A percentile compares a stretch with the other conserved stretches of the same genome.
Conservation (phyloP, 1,139 yeast species). For the Saccharomyces hybrid region DNA sequence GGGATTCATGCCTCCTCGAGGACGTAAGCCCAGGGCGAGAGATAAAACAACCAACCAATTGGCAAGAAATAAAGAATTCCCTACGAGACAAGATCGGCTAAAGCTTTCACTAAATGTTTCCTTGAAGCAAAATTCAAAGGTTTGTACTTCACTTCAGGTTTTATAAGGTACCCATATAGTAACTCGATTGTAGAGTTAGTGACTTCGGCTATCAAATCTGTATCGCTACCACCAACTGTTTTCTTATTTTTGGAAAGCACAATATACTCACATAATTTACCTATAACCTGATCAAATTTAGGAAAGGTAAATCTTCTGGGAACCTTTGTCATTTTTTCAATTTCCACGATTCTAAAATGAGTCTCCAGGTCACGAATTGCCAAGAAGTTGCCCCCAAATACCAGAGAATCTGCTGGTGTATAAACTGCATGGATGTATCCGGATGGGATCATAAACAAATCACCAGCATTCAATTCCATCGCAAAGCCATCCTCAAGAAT, state of each 20-base stretch:
- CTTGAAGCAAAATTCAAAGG: slow-evolving; percentile 1
- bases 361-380: slow-evolving; percentile 54
- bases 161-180: background rate
- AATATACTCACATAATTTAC: slow-evolving; percentile 21
- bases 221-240: background rate
- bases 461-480: slow-evolving; percentile 60
- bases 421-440: slow-evolving; percentile 93
- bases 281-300: slow-evolving; percentile 55
- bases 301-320: slow-evolving; percentile 76
- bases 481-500: slow-evolving; percentile 45
- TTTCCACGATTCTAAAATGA: slow-evolving; percentile 52
- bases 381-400: slow-evolving; percentile 81
- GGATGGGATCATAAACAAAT: slow-evolving; percentile 73
- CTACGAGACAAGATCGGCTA: background rate
- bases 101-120: background rate
- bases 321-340: slow-evolving; percentile 64
- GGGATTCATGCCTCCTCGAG: background rate
- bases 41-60: background rate
- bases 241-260: slow-evolving; percentile 1
- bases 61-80: background rate
- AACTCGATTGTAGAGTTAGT: background rate
- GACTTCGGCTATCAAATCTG: background rate
- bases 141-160: slow-evolving; percentile 3
- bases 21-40: background rate
- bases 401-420: slow-evolving; percentile 73